These are phyloP conservation scores for Rhizopus stolonifer DNA, from an alignment of 371 early-diverging fungal genomes.

Conservation along the genomic window DNA sequence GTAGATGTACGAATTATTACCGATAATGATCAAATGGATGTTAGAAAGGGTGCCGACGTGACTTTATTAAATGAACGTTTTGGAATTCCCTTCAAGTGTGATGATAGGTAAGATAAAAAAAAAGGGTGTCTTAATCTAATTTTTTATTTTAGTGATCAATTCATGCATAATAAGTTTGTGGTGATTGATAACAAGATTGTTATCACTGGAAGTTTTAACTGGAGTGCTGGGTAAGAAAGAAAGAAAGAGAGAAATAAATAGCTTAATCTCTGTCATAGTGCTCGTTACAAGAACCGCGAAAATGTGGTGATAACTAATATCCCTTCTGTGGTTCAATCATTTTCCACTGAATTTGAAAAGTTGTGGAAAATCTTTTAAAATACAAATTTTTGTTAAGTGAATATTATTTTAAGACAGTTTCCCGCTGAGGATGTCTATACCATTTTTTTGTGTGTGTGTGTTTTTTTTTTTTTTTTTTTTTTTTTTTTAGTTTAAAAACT, in stretches of 20 bases:
- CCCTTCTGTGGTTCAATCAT: slow-evolving; percentile 45
- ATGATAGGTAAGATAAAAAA: slow-evolving; percentile 34
- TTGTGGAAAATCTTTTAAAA: slow-evolving; percentile 56
- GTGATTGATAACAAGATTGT: slow-evolving; percentile 53
- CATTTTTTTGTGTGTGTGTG: no score
- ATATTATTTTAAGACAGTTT: no score
- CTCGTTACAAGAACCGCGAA: slow-evolving; percentile 61
- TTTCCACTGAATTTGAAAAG: slow-evolving; percentile 53
- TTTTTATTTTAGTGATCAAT: slow-evolving; percentile 42
- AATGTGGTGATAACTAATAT: slow-evolving; percentile 62
- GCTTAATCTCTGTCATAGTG: slow-evolving; percentile 38
- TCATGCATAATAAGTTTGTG: slow-evolving; percentile 73
- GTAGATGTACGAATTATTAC: slow-evolving; percentile 58
- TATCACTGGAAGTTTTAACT: slow-evolving; percentile 52
- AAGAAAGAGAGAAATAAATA: slow-evolving; percentile 6
- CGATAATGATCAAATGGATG: slow-evolving; percentile 63
- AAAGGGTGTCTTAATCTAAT: no score
- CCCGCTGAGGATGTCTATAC: no score
- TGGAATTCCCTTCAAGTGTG: slow-evolving; percentile 47
- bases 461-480: no score
- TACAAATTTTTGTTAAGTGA: no score
- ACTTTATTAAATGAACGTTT: slow-evolving; percentile 40
- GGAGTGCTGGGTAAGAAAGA: slow-evolving; percentile 44
- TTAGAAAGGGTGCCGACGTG: slow-evolving; percentile 51
- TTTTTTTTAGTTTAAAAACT: no score